Evolutionary conservation across 306 rosid species (phyloP).

Genomic region (Rosa rugosa): DNA sequence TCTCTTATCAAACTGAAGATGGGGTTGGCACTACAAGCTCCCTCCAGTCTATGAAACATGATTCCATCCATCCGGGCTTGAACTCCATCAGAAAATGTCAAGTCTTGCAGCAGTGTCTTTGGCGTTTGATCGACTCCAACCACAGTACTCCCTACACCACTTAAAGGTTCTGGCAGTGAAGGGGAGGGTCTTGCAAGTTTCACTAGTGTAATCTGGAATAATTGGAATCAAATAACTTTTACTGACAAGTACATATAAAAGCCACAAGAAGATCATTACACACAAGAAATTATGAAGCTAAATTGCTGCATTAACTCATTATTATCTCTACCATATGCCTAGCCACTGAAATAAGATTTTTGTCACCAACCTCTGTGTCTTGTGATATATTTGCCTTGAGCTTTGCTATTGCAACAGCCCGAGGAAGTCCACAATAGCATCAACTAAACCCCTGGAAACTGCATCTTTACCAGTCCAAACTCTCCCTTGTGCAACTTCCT

Average conservation of each 20-base stretch:
- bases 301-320: neutral
- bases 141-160: slow-evolving; percentile 59
- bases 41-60: slow-evolving; percentile 75
- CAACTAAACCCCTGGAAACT: slow-evolving; percentile 71
- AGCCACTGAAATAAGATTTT: neutral
- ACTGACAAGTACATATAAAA: neutral
- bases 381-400: slow-evolving; percentile 85
- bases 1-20: slow-evolving; percentile 55
- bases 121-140: slow-evolving; percentile 63
- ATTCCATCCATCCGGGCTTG: slow-evolving; percentile 92
- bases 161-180: slow-evolving; percentile 62
- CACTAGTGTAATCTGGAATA: slow-evolving; percentile 68
- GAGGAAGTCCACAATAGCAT: slow-evolving; percentile 83
- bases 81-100: slow-evolving; percentile 57
- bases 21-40: slow-evolving; percentile 38
- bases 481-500: slow-evolving; percentile 92
- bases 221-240: neutral
- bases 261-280: neutral
- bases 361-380: slow-evolving; percentile 51
- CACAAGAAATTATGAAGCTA: neutral
- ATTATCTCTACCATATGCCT: neutral
- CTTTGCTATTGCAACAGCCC: slow-evolving; percentile 90
- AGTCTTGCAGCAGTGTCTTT: slow-evolving; percentile 43
- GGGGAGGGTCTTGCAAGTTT: slow-evolving; percentile 78
- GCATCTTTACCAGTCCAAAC: slow-evolving; percentile 91